Evolutionary conservation across 805 yeast genomes (phyloP), one percentile per base, ranked within the genome.

Genomic region (Spathaspora arborariae): DNA sequence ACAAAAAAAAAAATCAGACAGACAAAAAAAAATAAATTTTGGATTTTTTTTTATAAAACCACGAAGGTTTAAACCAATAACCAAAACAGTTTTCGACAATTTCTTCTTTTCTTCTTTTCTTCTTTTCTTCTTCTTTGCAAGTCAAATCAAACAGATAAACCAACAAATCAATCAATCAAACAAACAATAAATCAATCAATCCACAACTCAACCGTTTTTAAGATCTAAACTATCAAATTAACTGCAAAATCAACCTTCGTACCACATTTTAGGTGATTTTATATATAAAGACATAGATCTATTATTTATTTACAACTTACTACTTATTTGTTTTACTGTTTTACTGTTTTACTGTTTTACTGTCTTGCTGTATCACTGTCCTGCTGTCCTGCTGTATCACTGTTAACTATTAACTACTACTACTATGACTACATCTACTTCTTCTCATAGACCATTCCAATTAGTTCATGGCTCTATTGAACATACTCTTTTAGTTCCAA

Each of bases 381-480:
- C 20, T 39, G 21, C n/a, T 18, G n/a, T 37, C 2, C n/a, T 7
- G 21, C 24, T 13, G 10, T 20, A 13, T 10, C 2, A 35, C 9
- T 19, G 15, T 19, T 20, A 36, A 35, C 5, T 7, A 15, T 7
- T 35, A 5, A 35, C 38, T 20, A 37, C 39, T 37, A 11, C 27
- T 37, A 40, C 35, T 5, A 15, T 26, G 16, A 33, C 39, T 30
- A 16, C 41, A 20, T 19, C 27, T 30, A 24, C 46, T 26, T 51
- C 51, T 21, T 51, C 67, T 33, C 71, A 65, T 51, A 68, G 98
- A 72, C 96, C 98, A 30, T 77, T 94, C 63, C 83, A 83, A 45
- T 76, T 94, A 57, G 70, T 83, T 49, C 96, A 89, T 62, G 97
- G 97, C 48, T 72, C 87, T 16, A 80, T 92, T 48, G 98, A 92